Evolutionary conservation across 257 asterid species (phyloP).

Genomic region (Cordia subcordata): DNA sequence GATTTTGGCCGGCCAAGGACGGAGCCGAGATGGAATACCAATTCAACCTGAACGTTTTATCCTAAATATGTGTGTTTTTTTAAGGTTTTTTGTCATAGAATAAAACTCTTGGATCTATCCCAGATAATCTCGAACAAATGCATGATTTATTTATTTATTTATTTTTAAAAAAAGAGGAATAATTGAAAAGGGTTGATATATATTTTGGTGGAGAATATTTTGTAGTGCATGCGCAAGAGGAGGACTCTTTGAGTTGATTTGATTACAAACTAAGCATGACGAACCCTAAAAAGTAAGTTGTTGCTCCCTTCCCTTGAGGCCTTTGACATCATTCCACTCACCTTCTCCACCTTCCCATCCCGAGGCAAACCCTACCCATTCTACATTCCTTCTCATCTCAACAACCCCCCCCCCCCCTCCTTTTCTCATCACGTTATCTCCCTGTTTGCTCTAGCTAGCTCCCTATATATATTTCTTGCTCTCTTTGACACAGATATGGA

Average conservation of each 20-base stretch:
- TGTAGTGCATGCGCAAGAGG: conserved; percentile 47
- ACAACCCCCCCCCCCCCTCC: background rate
- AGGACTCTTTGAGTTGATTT: conserved; percentile 22
- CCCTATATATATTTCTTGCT: background rate
- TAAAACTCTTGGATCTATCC: no score
- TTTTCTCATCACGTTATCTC: conserved; percentile 7
- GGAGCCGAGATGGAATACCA: no score
- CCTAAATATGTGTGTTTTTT: no score
- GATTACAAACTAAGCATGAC: conserved; percentile 71
- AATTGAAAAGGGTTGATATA: conserved; percentile 23
- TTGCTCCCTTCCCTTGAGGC: no score
- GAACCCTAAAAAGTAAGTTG: conserved; percentile 62
- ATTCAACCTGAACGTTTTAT: no score
- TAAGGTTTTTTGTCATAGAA: no score
- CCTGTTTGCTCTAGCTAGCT: no score
- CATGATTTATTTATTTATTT: no score
- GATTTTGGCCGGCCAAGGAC: no score
- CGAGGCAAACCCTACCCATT: conserved; percentile 33
- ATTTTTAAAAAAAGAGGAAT: conserved; percentile 8
- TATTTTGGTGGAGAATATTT: conserved; percentile 32
- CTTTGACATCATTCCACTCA: conserved; percentile 59
- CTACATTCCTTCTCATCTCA: conserved; percentile 12
- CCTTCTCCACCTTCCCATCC: conserved; percentile 57
- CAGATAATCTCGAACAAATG: no score
- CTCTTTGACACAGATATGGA: background rate